phyloP scores from a whole-genome alignment of 805 yeast species.

The Lipomyces japonicus region DNA sequence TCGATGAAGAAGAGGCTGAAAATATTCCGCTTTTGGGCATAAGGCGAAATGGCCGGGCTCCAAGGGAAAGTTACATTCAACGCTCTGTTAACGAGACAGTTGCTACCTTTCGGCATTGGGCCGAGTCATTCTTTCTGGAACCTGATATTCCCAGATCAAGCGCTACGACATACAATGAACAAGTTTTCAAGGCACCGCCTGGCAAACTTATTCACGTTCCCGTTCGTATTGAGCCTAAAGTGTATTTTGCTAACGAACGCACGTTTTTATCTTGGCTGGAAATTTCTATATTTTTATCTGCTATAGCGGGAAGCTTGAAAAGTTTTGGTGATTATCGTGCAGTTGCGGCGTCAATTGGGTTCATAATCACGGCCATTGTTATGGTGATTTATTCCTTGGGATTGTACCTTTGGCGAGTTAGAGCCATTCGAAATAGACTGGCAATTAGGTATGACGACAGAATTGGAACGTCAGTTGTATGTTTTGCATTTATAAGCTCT shows the following conservation, averaged over 20 bases:
- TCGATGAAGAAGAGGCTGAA: slow-evolving; percentile 30
- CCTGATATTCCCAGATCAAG: slow-evolving; percentile 5
- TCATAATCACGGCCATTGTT: slow-evolving; percentile 72
- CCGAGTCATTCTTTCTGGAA: slow-evolving; percentile 18
- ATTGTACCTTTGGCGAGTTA: slow-evolving; percentile 75
- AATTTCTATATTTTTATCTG: slow-evolving; percentile 80
- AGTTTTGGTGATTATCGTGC: slow-evolving; percentile 70
- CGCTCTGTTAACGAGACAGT: slow-evolving; percentile 18
- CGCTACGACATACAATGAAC: slow-evolving; percentile 6
- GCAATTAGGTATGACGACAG: slow-evolving; percentile 84
- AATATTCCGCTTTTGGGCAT: slow-evolving; percentile 30
- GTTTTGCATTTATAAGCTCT: slow-evolving; percentile 67
- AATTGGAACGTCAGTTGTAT: slow-evolving; percentile 80
- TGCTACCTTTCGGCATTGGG: slow-evolving; percentile 11
- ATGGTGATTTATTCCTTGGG: slow-evolving; percentile 69
- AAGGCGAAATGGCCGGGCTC: slow-evolving; percentile 12
- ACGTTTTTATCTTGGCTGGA: slow-evolving; percentile 93
- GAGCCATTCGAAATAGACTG: slow-evolving; percentile 74
- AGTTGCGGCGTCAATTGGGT: slow-evolving; percentile 78
- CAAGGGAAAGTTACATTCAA: slow-evolving; percentile 10
- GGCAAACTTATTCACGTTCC: slow-evolving; percentile 91
- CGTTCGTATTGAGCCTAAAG: slow-evolving; percentile 95
- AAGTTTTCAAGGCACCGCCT: slow-evolving; percentile 44
- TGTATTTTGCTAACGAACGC: slow-evolving; percentile 97
- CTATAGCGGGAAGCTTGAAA: slow-evolving; percentile 80